Percentiles rank a stretch among this genome's conserved stretches.
Conservation (phyloP, 2,329 filamentous ascomycete genomes). For the Hawksworthiomyces lignivorus region DNA sequence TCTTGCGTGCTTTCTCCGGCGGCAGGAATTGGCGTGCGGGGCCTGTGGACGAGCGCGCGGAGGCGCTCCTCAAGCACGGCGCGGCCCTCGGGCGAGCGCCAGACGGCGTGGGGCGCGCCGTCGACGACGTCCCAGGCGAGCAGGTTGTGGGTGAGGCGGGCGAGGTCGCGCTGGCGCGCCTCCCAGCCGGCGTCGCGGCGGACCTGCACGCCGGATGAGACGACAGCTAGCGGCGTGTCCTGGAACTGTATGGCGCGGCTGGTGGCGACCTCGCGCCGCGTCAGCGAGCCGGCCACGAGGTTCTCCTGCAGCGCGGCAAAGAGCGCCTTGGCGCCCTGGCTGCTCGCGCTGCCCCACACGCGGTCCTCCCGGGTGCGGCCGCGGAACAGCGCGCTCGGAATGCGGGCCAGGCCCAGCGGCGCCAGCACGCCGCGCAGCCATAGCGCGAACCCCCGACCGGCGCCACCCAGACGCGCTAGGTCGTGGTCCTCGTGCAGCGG, state of each 20-base stretch:
- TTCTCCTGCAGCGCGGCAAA: conserved; percentile 92
- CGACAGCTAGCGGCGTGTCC: conserved; percentile 68
- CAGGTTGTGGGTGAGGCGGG: conserved; percentile 69
- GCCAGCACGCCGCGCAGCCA: conserved; percentile 84
- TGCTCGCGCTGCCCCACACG: conserved; percentile 70
- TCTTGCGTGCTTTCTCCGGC: background rate
- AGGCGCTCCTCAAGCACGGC: conserved; percentile 72
- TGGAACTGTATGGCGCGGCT: conserved; percentile 71
- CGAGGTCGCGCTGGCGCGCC: conserved; percentile 76
- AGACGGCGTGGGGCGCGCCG: conserved; percentile 78
- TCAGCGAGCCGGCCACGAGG: conserved; percentile 76
- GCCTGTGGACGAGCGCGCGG: conserved; percentile 50
- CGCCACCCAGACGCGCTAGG: conserved; percentile 58
- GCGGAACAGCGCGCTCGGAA: conserved; percentile 72
- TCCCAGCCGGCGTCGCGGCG: conserved; percentile 66
- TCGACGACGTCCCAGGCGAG: conserved; percentile 80
- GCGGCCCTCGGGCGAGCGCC: conserved; percentile 67
- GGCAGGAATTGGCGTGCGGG: conserved; percentile 5
- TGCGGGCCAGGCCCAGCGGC: conserved; percentile 75
- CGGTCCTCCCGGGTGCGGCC: conserved; percentile 76
- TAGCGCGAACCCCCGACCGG: conserved; percentile 69
- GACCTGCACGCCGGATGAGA: conserved; percentile 72
- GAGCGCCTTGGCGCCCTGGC: conserved; percentile 75
- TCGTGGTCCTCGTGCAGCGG: conserved; percentile 81
- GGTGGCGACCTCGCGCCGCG: conserved; percentile 71